Percentiles rank a stretch among this genome's conserved stretches.
Evolutionary conservation across 441 rosid genomes (phyloP).

Genomic region (Arabidopsis lyrata): DNA sequence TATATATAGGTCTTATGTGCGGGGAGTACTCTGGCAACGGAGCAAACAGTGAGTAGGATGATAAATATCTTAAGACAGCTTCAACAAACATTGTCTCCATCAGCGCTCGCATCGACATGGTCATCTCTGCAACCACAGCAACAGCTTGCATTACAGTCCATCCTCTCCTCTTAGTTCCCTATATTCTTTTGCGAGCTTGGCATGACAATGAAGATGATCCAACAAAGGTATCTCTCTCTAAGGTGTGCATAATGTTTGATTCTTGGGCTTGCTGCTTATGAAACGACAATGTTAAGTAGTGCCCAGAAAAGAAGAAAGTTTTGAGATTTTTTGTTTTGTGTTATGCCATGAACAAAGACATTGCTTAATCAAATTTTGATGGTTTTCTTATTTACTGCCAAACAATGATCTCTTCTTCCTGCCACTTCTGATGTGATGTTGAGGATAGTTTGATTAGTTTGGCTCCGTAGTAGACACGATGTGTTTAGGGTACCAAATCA

Average conservation of each 20-base stretch:
- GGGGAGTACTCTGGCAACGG: slow-evolving; percentile 54
- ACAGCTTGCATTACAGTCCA: slow-evolving; percentile 58
- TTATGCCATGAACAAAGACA: neutral
- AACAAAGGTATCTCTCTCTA: neutral
- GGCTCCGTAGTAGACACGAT: neutral
- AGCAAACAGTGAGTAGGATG: slow-evolving; percentile 61
- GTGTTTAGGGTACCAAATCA: neutral
- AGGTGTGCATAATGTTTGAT: slow-evolving; percentile 28
- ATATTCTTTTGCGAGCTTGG: slow-evolving; percentile 8
- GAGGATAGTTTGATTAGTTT: neutral
- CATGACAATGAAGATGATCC: slow-evolving; percentile 21
- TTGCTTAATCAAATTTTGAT: neutral
- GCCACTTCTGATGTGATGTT: neutral
- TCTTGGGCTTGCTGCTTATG: slow-evolving; percentile 18
- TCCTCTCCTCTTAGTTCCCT: slow-evolving; percentile 53
- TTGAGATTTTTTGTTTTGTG: slow-evolving; percentile 8
- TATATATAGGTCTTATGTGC: slow-evolving; percentile 55
- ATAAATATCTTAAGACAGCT: slow-evolving; percentile 58
- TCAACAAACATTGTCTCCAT: slow-evolving; percentile 60
- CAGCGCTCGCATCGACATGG: slow-evolving; percentile 63
- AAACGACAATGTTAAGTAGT: neutral
- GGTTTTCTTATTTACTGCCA: neutral
- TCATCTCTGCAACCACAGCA: slow-evolving; percentile 64
- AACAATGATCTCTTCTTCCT: neutral
- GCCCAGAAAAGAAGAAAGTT: slow-evolving; percentile 6